A percentile compares a stretch with the other conserved stretches of the same genome.
These are phyloP conservation scores for Austroboletus novae-zelandiae DNA, from an alignment of 1,284 basidiomycete species.

Conservation along the genomic window DNA sequence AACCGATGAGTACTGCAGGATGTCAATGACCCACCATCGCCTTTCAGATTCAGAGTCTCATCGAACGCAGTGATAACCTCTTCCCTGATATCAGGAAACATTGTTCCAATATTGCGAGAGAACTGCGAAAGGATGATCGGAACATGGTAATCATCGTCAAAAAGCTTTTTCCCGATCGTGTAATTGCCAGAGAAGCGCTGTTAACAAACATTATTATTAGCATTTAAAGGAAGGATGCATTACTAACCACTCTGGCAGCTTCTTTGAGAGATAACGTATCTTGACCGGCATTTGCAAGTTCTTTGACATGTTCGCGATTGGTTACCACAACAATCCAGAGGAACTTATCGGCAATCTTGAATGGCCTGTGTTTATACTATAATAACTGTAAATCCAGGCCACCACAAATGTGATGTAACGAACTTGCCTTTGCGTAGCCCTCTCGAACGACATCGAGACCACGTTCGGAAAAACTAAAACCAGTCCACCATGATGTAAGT, in stretches of 20 bases:
- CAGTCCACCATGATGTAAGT: slow-evolving; percentile 18
- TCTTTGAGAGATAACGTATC: slow-evolving; percentile 37
- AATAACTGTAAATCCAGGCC: background rate
- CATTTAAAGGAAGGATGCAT: background rate
- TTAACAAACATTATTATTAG: background rate
- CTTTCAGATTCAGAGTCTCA: slow-evolving; percentile 17
- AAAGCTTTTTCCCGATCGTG: slow-evolving; percentile 26
- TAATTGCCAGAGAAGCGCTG: slow-evolving; percentile 25
- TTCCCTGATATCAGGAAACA: slow-evolving; percentile 32
- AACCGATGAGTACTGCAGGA: background rate
- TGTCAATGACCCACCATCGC: slow-evolving; percentile 10
- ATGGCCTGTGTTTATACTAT: slow-evolving; percentile 36
- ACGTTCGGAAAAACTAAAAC: slow-evolving; percentile 6
- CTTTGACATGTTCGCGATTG: slow-evolving; percentile 38
- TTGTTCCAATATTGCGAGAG: slow-evolving; percentile 26
- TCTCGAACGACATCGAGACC: slow-evolving; percentile 15
- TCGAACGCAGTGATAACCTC: slow-evolving; percentile 33
- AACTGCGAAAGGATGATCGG: slow-evolving; percentile 28
- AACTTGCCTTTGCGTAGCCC: slow-evolving; percentile 20
- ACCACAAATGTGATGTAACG: background rate
- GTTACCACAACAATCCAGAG: slow-evolving; percentile 44
- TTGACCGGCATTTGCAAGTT: slow-evolving; percentile 39
- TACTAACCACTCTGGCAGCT: slow-evolving; percentile 28
- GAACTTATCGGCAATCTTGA: slow-evolving; percentile 40
- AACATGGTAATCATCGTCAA: slow-evolving; percentile 28